Conservation (phyloP, 2,329 filamentous ascomycete species). For the Aspergillus ochraceus region DNA sequence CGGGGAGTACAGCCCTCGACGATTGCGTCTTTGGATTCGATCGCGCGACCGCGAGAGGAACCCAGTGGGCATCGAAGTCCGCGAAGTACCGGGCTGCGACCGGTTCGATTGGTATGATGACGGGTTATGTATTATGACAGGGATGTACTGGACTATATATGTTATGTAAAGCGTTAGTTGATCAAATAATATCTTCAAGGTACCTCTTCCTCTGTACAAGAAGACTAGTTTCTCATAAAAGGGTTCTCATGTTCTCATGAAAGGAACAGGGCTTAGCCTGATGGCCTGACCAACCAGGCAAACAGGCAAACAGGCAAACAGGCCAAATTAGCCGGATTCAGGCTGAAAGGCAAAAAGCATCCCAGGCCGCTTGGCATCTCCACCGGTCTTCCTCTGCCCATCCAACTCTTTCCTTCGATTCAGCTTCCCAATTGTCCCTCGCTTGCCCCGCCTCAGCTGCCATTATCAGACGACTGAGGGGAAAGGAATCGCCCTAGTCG, state of each 20-base stretch:
- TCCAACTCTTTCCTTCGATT: neutral
- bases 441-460: slow-evolving; percentile 1
- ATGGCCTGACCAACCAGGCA: neutral
- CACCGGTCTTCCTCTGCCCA: neutral
- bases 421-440: neutral
- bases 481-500: neutral
- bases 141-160: neutral
- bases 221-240: no score
- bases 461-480: slow-evolving; percentile 10
- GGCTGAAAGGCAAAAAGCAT: slow-evolving; percentile 5
- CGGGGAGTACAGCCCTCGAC: slow-evolving; percentile 16
- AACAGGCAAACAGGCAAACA: neutral
- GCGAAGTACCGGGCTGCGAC: slow-evolving; percentile 28
- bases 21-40: slow-evolving; percentile 23
- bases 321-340: slow-evolving; percentile 5
- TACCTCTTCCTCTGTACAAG: no score
- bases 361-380: neutral
- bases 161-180: neutral
- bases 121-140: neutral
- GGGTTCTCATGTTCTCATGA: no score
- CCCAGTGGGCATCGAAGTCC: slow-evolving; percentile 23
- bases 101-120: slow-evolving; percentile 19
- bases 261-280: neutral
- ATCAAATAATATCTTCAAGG: no score
- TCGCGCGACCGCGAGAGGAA: slow-evolving; percentile 26